Evolutionary conservation across 495 filamentous ascomycete genomes (phyloP).

Genomic region (Tricharina praecox): DNA sequence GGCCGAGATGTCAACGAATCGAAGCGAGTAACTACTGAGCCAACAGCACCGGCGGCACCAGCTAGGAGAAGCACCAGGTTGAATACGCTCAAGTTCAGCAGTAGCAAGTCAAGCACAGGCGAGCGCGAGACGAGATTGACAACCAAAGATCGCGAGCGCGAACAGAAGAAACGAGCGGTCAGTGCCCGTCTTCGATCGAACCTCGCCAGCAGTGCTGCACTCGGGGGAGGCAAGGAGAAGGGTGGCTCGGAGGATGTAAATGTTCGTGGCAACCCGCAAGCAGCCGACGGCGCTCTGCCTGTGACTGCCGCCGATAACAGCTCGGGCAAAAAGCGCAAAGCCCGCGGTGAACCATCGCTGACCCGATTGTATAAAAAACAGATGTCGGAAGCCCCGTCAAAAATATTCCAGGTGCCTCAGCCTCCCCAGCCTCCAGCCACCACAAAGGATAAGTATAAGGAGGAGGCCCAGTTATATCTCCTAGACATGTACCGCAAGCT

Average conservation of each 20-base stretch:
- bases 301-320: background rate
- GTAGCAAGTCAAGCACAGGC: slow-evolving; percentile 18
- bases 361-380: slow-evolving; percentile 22
- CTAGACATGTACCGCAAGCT: slow-evolving; percentile 70
- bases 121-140: slow-evolving; percentile 20
- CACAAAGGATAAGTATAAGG: slow-evolving; percentile 34
- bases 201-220: background rate
- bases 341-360: slow-evolving; percentile 26
- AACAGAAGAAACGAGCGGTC: slow-evolving; percentile 22
- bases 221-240: slow-evolving; percentile 17
- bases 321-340: slow-evolving; percentile 19
- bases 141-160: slow-evolving; percentile 29
- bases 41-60: slow-evolving; percentile 34
- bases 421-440: slow-evolving; percentile 13
- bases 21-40: slow-evolving; percentile 23
- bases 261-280: slow-evolving; percentile 13
- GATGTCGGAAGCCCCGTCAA: slow-evolving; percentile 29
- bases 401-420: slow-evolving; percentile 29
- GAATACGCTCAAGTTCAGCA: slow-evolving; percentile 25
- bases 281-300: background rate
- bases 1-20: slow-evolving; percentile 18
- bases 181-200: slow-evolving; percentile 11
- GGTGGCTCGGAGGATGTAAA: slow-evolving; percentile 25
- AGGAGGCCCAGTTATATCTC: slow-evolving; percentile 60
- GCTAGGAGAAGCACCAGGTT: slow-evolving; percentile 27